These are phyloP conservation scores for Termitomyces sp. DNA, from an alignment of 768 basidiomycete genomes.

Conservation along the genomic window DNA sequence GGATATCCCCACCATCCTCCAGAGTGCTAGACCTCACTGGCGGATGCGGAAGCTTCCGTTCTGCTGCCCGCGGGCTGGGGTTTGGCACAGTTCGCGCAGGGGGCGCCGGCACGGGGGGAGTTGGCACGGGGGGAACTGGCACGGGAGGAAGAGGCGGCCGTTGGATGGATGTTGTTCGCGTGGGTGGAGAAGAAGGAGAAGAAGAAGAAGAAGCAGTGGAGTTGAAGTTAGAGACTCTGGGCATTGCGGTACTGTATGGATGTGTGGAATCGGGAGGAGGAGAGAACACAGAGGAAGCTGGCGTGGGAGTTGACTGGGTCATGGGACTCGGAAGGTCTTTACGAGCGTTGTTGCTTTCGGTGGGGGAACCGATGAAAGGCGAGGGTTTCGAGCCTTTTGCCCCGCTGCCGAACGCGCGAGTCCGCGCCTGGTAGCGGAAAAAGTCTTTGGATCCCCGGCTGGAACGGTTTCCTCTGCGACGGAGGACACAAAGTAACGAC, in stretches of 20 bases:
- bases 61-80: background rate
- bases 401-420: background rate
- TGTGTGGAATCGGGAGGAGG: background rate
- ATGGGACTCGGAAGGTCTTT: background rate
- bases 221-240: background rate
- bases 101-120: too few relatives aligned
- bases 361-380: background rate
- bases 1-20: conserved; percentile 12
- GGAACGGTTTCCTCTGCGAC: conserved; percentile 3
- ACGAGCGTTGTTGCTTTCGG: background rate
- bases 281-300: background rate
- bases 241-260: background rate
- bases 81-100: background rate
- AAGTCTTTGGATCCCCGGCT: conserved; percentile 11
- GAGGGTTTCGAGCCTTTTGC: background rate
- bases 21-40: background rate
- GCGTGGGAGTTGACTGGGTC: background rate
- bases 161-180: background rate
- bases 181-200: too few relatives aligned
- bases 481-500: conserved; percentile 5
- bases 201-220: too few relatives aligned
- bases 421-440: conserved; percentile 11
- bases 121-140: too few relatives aligned
- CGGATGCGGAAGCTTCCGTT: background rate
- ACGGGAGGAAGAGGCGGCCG: background rate